Conservation (phyloP, 2,329 filamentous ascomycete species). For the Penicillium sp. region DNA sequence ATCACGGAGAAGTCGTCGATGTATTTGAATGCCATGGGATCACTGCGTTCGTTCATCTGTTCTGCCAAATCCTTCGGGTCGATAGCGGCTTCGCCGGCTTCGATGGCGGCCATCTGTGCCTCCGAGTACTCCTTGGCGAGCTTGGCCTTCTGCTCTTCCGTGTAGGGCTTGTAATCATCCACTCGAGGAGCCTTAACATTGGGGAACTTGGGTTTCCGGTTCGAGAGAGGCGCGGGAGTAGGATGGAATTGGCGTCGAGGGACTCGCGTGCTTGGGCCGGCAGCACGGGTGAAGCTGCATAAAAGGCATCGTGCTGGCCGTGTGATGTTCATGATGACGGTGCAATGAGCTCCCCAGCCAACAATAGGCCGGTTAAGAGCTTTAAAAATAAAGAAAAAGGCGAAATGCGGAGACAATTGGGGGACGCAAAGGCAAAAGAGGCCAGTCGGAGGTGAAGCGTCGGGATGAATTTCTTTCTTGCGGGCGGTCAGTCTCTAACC, state of each 20-base stretch:
- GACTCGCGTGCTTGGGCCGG: conserved; percentile 40
- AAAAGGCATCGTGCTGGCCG: conserved; percentile 53
- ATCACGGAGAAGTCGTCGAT: conserved; percentile 79
- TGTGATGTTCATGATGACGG: conserved; percentile 49
- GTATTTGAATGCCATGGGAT: conserved; percentile 72
- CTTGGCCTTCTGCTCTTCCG: conserved; percentile 61
- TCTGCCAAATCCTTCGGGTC: conserved; percentile 70
- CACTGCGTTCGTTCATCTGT: conserved; percentile 69
- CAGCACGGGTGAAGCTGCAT: conserved; percentile 48
- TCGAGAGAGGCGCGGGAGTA: conserved; percentile 40
- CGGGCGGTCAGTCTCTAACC: conserved; percentile 25
- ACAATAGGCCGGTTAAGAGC: conserved; percentile 25
- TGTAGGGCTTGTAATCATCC: conserved; percentile 58
- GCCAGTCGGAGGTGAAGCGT: conserved; percentile 17
- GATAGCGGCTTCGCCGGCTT: conserved; percentile 76
- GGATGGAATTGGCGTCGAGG: conserved; percentile 52
- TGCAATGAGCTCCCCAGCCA: conserved; percentile 31
- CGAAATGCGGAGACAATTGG: conserved; percentile 16
- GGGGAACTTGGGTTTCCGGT: conserved; percentile 42
- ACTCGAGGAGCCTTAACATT: conserved; percentile 39
- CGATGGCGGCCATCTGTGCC: conserved; percentile 77
- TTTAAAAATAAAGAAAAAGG: conserved; percentile 10
- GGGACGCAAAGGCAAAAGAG: conserved; percentile 15
- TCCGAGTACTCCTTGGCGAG: conserved; percentile 71
- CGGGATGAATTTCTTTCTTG: conserved; percentile 31